These are phyloP conservation scores for Aspergillus candidus DNA, from an alignment of 2,329 filamentous ascomycete species.

Conservation along the genomic window DNA sequence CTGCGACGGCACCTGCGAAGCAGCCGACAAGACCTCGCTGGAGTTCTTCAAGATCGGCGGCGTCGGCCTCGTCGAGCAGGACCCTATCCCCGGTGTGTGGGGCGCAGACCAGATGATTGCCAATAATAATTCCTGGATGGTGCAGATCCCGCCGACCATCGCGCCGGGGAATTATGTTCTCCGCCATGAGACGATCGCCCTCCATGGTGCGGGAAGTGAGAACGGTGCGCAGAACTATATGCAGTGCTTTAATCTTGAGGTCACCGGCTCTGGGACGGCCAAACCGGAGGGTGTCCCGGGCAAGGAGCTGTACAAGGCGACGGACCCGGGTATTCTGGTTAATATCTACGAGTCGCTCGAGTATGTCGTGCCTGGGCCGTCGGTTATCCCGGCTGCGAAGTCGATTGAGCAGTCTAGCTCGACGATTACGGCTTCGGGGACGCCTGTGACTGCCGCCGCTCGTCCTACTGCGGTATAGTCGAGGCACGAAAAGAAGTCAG, in stretches of 20 bases:
- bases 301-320: slow-evolving; percentile 49
- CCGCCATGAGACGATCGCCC: slow-evolving; percentile 48
- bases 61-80: slow-evolving; percentile 44
- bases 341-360: slow-evolving; percentile 45
- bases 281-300: slow-evolving; percentile 43
- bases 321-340: slow-evolving; percentile 52
- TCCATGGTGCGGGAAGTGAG: slow-evolving; percentile 37
- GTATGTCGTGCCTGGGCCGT: slow-evolving; percentile 14
- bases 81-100: slow-evolving; percentile 44
- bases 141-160: slow-evolving; percentile 40
- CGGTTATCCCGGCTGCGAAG: slow-evolving; percentile 9
- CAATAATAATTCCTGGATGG: slow-evolving; percentile 44
- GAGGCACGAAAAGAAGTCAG: too few species aligned
- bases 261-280: slow-evolving; percentile 46
- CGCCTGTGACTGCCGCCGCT: slow-evolving; percentile 7
- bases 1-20: slow-evolving; percentile 49
- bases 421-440: slow-evolving; percentile 8
- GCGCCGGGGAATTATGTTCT: slow-evolving; percentile 47
- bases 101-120: slow-evolving; percentile 47
- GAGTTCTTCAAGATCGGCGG: slow-evolving; percentile 58
- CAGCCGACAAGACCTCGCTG: slow-evolving; percentile 46
- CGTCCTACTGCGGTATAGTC: neutral
- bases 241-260: slow-evolving; percentile 52
- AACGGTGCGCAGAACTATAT: slow-evolving; percentile 47
- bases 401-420: slow-evolving; percentile 13